A percentile compares a stretch with the other conserved stretches of the same genome.
Conservation (phyloP, 306 rosid species). For the Prinsepia uniflora region DNA sequence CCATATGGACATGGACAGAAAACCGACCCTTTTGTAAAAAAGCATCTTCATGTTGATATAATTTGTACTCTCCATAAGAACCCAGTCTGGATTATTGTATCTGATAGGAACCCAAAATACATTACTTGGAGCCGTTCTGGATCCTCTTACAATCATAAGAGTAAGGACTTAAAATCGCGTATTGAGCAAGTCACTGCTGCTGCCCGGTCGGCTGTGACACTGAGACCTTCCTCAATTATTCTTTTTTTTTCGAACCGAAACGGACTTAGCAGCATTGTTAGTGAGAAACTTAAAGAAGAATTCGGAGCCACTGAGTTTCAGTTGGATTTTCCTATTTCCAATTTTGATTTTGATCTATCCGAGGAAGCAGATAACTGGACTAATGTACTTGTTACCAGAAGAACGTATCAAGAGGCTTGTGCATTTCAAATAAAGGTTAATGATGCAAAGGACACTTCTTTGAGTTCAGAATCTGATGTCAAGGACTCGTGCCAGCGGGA, state of each 20-base stretch:
- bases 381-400: conserved; percentile 35
- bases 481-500: conserved; percentile 17
- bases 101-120: conserved; percentile 75
- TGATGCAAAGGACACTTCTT: conserved; percentile 23
- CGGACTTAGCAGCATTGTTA: conserved; percentile 42
- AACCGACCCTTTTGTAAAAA: conserved; percentile 17
- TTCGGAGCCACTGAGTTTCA: conserved; percentile 51
- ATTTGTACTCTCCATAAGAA: conserved; percentile 59
- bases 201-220: conserved; percentile 51
- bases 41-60: conserved; percentile 60
- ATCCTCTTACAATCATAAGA: conserved; percentile 24
- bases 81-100: conserved; percentile 90
- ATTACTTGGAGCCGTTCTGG: conserved; percentile 47
- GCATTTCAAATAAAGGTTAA: conserved; percentile 51
- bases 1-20: conserved; percentile 15
- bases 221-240: conserved; percentile 68
- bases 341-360: conserved; percentile 21
- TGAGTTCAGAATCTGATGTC: conserved; percentile 18
- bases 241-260: conserved; percentile 72
- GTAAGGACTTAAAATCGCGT: conserved; percentile 61
- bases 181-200: conserved; percentile 54
- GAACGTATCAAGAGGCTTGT: conserved; percentile 53
- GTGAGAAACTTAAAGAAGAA: conserved; percentile 43
- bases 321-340: conserved; percentile 44
- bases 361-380: conserved; percentile 70